Evolutionary conservation across 1,284 basidiomycete species (phyloP), one percentile per base, ranked within the genome.

Genomic region (Ceraceosorus guamensis): DNA sequence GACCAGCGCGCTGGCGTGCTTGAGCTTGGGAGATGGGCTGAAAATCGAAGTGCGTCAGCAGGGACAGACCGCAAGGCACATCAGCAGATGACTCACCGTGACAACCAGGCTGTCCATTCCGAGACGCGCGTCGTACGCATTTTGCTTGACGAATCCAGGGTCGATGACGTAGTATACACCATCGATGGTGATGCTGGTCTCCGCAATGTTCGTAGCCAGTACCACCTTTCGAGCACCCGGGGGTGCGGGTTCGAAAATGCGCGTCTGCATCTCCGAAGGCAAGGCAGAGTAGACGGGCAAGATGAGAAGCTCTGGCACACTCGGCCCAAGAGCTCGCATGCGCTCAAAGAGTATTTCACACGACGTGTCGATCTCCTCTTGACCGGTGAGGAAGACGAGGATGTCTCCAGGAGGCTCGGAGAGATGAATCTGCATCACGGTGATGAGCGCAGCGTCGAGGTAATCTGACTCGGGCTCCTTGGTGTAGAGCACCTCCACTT

Each of bases 381-480:
- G 91, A 75, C 95, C 95, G 0, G 95, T 99, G 39, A 99, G 81
- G 84, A 99, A 99, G 43, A 98, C 85, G 1, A 98, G 82, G 67
- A 98, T 83, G 75, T 97, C 95, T 55, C 95, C 95, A 1, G 90
- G 89, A 30, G 93, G 93, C 75, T 97, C 93, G 54, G 93, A 95
- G 5, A 97, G 83, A 76, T 99, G 95, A 65, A 99, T 99, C 78
- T 98, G 93, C 87, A 98, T 93, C 72, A 97, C 89, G 0, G 93
- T 98, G 71, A 97, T 98, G 60, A 99, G 85, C 18, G 91, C 90
- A 0, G 93, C 92, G 70, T 98, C 95, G 59, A 99, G 84, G 78
- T 98, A 98, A 78, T 99, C 95, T n/a, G 84, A 83, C 78, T 98
- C 95, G 0, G 95, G 93, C 73, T 98, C 93, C 77, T 97, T 97